Conservation (phyloP, 164 flowering plant genomes). For the Magnolia kwangsiensis region DNA sequence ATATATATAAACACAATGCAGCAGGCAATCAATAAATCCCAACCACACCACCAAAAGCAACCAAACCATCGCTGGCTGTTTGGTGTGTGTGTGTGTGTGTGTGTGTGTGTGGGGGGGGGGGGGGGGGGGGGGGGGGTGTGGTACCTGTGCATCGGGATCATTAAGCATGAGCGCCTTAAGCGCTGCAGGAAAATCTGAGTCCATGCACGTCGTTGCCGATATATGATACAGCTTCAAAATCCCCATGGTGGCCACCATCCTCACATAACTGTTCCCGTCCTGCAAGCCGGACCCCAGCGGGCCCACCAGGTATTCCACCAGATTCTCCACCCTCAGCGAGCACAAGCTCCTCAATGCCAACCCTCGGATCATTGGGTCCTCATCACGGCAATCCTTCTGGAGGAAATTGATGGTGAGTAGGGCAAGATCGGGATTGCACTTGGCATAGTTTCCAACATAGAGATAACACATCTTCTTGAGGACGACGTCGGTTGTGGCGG, state of each 20-base stretch:
- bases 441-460: conserved; percentile 95
- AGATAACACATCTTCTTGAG: conserved; percentile 97
- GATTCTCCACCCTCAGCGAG: conserved; percentile 71
- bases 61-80: neutral
- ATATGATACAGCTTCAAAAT: conserved; percentile 90
- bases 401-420: conserved; percentile 94
- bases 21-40: neutral
- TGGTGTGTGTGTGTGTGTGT: neutral
- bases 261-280: conserved; percentile 81
- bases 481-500: conserved; percentile 92
- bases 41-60: neutral
- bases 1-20: too few species aligned
- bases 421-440: conserved; percentile 92
- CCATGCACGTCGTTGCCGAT: conserved; percentile 75
- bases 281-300: conserved; percentile 85
- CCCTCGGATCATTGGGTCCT: conserved; percentile 98
- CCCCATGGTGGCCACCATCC: conserved; percentile 81
- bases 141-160: conserved; percentile 86
- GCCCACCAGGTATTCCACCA: conserved; percentile 98
- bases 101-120: neutral
- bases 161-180: conserved; percentile 80
- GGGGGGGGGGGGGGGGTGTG: neutral
- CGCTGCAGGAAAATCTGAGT: conserved; percentile 77
- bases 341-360: conserved; percentile 91
- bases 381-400: conserved; percentile 93